Evolutionary conservation across 2,329 filamentous ascomycete species (phyloP).

Genomic region (Venturia nashicola): DNA sequence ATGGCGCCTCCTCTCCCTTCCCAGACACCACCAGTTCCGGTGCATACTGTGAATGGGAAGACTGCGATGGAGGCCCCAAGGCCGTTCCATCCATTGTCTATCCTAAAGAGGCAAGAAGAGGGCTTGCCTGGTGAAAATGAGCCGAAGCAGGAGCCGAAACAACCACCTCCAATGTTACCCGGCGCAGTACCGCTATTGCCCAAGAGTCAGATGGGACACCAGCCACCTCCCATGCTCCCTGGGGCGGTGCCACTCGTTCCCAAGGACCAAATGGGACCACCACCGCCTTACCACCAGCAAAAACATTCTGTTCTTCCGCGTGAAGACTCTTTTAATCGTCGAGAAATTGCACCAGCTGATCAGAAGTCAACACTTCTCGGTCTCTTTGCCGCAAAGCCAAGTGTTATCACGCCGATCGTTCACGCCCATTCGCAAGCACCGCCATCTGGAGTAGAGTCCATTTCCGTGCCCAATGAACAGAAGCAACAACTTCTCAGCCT

Average conservation of each 20-base stretch:
- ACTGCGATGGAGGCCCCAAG: slow-evolving; percentile 7
- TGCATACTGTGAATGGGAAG: slow-evolving; percentile 6
- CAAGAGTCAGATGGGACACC: background rate
- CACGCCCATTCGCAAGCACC: background rate
- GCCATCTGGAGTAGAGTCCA: background rate
- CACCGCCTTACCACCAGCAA: background rate
- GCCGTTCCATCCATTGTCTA: slow-evolving; percentile 8
- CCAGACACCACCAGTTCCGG: slow-evolving; percentile 8
- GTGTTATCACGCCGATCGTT: background rate
- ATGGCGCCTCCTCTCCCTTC: background rate
- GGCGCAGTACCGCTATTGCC: background rate
- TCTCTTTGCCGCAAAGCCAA: background rate
- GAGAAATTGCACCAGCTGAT: background rate
- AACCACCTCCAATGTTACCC: background rate
- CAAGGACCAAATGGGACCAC: background rate
- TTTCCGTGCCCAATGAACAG: background rate
- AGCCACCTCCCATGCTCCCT: background rate
- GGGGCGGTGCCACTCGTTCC: background rate
- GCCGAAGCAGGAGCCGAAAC: background rate
- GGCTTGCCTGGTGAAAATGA: background rate
- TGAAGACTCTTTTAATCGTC: background rate
- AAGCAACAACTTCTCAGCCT: slow-evolving; percentile 1
- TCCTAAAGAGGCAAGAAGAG: slow-evolving; percentile 2
- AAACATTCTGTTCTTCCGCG: background rate
- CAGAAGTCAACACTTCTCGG: slow-evolving; percentile 6